Evolutionary conservation across 441 rosid species (phyloP).

Genomic region (Populus hybrid): DNA sequence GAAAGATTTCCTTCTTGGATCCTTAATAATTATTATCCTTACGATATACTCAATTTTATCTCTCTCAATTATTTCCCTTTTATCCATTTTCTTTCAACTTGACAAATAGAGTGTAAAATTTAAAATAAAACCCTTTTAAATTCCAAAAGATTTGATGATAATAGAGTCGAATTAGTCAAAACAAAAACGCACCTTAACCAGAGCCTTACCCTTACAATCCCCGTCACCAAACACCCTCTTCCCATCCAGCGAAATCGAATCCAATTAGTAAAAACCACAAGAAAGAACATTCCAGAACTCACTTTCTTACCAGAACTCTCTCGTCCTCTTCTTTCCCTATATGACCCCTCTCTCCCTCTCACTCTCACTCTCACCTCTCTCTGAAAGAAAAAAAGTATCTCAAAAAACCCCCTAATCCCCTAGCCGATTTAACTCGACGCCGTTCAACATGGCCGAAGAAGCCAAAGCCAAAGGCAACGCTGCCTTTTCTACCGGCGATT

Average conservation of each 20-base stretch:
- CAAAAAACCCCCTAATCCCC: neutral
- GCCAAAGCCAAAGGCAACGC: constrained; percentile 93
- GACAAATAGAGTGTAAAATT: neutral
- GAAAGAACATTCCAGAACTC: constrained; percentile 51
- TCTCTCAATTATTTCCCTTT: too few species aligned
- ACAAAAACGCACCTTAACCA: neutral
- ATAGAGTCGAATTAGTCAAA: neutral
- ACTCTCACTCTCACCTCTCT: neutral
- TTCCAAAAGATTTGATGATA: neutral
- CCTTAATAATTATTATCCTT: too few species aligned
- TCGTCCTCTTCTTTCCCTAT: constrained; percentile 11
- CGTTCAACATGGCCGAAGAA: constrained; percentile 71
- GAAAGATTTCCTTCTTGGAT: too few species aligned
- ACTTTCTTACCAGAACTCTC: constrained; percentile 23
- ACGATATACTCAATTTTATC: too few species aligned
- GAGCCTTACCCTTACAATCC: neutral
- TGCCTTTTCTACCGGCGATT: constrained; percentile 85
- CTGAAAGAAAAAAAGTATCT: too few species aligned
- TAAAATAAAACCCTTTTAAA: neutral
- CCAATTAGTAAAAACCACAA: neutral
- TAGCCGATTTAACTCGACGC: neutral
- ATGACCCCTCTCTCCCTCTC: neutral
- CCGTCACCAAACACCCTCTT: constrained; percentile 18
- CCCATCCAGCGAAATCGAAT: neutral
- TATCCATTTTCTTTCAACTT: too few species aligned